Conservation (phyloP, 139 green algal genomes). For the Micromonas commoda region DNA sequence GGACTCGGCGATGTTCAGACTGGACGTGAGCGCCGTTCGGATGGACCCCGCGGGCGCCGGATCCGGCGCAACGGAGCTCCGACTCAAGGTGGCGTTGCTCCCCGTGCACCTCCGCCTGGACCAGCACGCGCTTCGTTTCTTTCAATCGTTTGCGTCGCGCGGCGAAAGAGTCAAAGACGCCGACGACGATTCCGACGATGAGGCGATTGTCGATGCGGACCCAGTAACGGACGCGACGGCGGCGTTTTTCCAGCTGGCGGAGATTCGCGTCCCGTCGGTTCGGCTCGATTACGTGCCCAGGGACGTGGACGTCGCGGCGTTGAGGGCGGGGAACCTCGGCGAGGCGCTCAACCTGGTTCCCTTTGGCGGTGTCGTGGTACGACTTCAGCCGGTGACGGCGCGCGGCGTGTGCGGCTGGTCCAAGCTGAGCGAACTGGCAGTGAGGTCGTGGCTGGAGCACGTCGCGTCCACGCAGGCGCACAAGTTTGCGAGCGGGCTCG, state of each 20-base stretch:
- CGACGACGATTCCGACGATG: neutral
- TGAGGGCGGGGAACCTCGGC: constrained; percentile 45
- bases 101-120: too few relatives aligned
- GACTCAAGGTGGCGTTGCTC: too few relatives aligned
- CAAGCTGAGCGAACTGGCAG: neutral
- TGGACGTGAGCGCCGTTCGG: too few relatives aligned
- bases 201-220: neutral
- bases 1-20: too few relatives aligned
- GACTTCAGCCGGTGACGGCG: neutral
- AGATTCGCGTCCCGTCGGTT: constrained; percentile 40
- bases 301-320: constrained; percentile 51
- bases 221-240: too few relatives aligned
- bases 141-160: too few relatives aligned
- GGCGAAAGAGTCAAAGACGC: neutral
- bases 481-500: constrained; percentile 60
- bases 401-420: neutral
- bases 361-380: neutral
- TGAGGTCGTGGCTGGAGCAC: constrained; percentile 48
- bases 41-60: too few relatives aligned
- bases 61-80: too few relatives aligned
- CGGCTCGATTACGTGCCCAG: constrained; percentile 50
- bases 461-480: constrained; percentile 54
- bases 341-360: neutral
- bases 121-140: too few relatives aligned
- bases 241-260: neutral